Evolutionary conservation across 331 rosid species (phyloP), one percentile per base, ranked within the genome.

Genomic region (Phaseolus coccineus): DNA sequence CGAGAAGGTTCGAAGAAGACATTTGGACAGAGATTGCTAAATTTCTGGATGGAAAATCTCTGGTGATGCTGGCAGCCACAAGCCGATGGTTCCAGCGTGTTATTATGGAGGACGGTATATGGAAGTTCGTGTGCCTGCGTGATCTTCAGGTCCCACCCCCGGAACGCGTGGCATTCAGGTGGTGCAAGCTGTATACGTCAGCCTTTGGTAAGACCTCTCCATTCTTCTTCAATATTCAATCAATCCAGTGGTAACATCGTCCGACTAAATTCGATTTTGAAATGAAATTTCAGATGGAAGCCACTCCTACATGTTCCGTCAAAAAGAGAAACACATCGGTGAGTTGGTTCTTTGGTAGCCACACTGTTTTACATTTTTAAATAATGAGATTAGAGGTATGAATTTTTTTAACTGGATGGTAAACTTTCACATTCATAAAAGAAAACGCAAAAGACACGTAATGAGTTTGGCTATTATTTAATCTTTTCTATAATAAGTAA

Each of bases 1-100:
- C 31, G 53, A 71, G 77, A 47, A 95, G 99, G 96, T 91, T 73
- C 83, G 96, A 95, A 76, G 87, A 86, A 70, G 99, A 95, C 78
- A 81, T 93, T 19, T 95, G 98, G 99, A 87, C 96, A 53, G 94
- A 95, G 93, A 88, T 95, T 8, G 89, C 97, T 3, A 95, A 89
- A 81, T 86, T 70, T 87, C 82, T 95, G 69, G 99, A 95, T 51
- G 98, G 92, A 58, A 90, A 84, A 79, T 91, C 99, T 68, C 80
- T 93, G 82, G 87, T 93, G 83, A 93, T 81, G 98, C 89, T 95
- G 64, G 90, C 96, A 10, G 84, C 88, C 19, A 87, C 98, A 24
- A 89, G 77, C 84, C 86, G 86, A 77, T 95, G 99, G 98, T 93
- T 95, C 87, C 87, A 77, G 81, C 81, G 85, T 24, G 71, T 84